phyloP scores from a whole-genome alignment of 768 basidiomycete species.

The Xerocomellus chrysenteron region DNA sequence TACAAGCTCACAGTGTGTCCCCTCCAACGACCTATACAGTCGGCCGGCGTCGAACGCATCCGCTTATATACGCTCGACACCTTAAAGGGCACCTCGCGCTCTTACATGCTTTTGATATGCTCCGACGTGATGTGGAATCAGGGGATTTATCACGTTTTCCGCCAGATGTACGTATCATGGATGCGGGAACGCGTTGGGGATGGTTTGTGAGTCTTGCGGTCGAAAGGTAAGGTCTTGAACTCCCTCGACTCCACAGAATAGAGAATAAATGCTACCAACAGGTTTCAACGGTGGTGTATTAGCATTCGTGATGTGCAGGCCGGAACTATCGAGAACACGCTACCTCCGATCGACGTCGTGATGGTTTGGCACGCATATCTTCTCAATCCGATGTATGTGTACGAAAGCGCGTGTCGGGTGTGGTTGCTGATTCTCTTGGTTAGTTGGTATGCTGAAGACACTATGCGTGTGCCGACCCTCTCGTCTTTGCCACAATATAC shows the following conservation, averaged over 20 bases:
- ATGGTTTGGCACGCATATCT: constrained; percentile 41
- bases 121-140: constrained; percentile 21
- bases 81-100: constrained; percentile 30
- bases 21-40: background rate
- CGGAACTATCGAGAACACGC: background rate
- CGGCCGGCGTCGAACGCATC: background rate
- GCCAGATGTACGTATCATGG: constrained; percentile 6
- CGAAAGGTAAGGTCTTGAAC: constrained; percentile 23
- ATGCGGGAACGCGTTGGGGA: constrained; percentile 28
- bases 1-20: background rate
- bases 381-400: constrained; percentile 32
- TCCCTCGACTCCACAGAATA: background rate
- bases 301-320: background rate
- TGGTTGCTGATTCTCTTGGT: background rate
- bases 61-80: constrained; percentile 20
- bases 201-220: constrained; percentile 39
- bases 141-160: constrained; percentile 14
- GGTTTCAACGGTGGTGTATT: constrained; percentile 36
- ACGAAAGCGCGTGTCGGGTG: background rate
- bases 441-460: constrained; percentile 25
- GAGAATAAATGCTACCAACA: background rate
- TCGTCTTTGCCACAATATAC: constrained; percentile 10
- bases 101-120: constrained; percentile 24
- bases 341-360: constrained; percentile 36
- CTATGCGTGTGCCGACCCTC: constrained; percentile 1